Evolutionary conservation across 2,329 filamentous ascomycete genomes (phyloP).

Genomic region (Huntiella savannae): DNA sequence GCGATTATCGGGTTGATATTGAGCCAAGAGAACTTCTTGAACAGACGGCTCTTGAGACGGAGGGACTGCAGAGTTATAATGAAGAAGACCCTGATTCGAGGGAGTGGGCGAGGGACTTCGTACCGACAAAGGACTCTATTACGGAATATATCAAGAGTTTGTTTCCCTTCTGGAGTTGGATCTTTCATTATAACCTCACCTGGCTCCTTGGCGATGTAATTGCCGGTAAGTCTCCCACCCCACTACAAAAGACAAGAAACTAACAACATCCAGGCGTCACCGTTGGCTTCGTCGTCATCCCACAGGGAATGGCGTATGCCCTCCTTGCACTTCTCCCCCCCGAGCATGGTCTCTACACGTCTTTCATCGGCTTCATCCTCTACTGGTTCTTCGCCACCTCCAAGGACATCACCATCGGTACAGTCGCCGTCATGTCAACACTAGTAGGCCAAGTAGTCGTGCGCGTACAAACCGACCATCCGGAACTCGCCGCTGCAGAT

Average conservation of each 20-base stretch:
- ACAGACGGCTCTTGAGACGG: conserved; percentile 14
- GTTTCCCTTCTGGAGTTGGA: conserved; percentile 31
- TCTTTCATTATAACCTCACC: conserved; percentile 28
- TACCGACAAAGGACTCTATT: conserved; percentile 7
- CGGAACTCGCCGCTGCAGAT: conserved; percentile 22
- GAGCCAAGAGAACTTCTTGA: conserved; percentile 16
- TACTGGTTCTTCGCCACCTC: conserved; percentile 99
- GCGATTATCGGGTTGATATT: conserved; percentile 15
- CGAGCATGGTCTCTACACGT: conserved; percentile 43
- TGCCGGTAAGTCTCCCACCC: conserved; percentile 41
- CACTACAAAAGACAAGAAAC: background rate
- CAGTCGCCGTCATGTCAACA: conserved; percentile 33
- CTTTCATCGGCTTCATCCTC: conserved; percentile 83
- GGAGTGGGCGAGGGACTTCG: conserved; percentile 8
- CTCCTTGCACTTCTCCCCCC: conserved; percentile 27
- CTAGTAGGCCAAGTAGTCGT: conserved; percentile 30
- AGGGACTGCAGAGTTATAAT: conserved; percentile 11
- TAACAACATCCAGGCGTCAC: conserved; percentile 44
- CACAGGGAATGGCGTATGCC: conserved; percentile 35
- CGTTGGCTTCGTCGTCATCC: conserved; percentile 42
- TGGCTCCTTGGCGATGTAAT: conserved; percentile 30
- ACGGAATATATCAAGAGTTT: conserved; percentile 21
- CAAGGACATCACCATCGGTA: conserved; percentile 94
- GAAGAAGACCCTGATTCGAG: conserved; percentile 7
- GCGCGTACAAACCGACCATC: conserved; percentile 20